Evolutionary conservation across 345 rosid genomes (phyloP).

Genomic region (Salix arbutifolia): DNA sequence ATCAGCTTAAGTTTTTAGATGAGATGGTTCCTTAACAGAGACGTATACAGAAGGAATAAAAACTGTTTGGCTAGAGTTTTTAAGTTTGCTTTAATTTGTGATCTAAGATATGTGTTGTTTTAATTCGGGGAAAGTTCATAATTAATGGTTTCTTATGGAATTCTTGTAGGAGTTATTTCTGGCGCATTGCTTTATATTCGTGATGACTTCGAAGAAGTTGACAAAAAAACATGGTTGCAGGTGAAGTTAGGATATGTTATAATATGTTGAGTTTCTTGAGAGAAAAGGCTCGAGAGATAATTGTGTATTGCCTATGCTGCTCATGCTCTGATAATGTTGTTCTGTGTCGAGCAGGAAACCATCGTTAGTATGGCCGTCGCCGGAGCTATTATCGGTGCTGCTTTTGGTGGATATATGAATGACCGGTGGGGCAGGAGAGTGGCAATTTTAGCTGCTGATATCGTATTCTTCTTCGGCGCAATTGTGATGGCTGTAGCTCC

Average conservation of each 20-base stretch:
- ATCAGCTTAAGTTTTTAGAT: too few relatives aligned
- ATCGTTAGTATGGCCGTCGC: conserved; percentile 88
- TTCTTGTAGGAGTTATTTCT: conserved; percentile 60
- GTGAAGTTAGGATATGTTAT: conserved; percentile 11
- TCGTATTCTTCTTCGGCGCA: conserved; percentile 63
- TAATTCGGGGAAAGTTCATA: not conserved
- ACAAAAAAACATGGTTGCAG: conserved; percentile 69
- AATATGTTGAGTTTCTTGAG: not conserved
- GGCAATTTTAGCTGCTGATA: conserved; percentile 60
- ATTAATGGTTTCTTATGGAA: not conserved
- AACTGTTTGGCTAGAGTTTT: too few relatives aligned
- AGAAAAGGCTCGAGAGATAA: not conserved
- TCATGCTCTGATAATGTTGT: not conserved
- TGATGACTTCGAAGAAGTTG: conserved; percentile 65
- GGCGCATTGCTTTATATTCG: conserved; percentile 79
- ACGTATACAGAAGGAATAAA: too few relatives aligned
- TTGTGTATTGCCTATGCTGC: not conserved
- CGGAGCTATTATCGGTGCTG: conserved; percentile 91
- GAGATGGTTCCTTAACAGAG: too few relatives aligned
- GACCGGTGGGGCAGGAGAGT: conserved; percentile 66
- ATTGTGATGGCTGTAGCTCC: conserved; percentile 69
- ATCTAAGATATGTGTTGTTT: not conserved
- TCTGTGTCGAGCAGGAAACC: conserved; percentile 30
- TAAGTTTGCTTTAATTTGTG: not conserved
- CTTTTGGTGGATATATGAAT: conserved; percentile 66